Evolutionary conservation across 1,284 basidiomycete genomes (phyloP).

Genomic region (Vanrija pseudolonga): DNA sequence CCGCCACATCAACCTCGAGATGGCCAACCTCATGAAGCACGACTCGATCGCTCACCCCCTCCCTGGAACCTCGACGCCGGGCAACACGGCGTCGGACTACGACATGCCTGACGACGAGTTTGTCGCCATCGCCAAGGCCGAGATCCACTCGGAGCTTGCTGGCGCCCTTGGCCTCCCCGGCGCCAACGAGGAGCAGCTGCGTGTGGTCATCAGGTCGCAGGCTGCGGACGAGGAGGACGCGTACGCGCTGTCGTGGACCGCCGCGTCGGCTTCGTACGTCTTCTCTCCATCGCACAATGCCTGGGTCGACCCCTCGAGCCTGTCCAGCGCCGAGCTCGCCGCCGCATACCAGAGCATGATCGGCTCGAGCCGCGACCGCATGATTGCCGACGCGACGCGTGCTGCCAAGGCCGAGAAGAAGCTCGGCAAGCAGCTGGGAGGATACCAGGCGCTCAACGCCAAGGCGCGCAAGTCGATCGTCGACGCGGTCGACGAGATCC

Average conservation of each 20-base stretch:
- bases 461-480: conserved; percentile 65
- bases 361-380: conserved; percentile 62
- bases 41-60: conserved; percentile 85
- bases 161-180: conserved; percentile 75
- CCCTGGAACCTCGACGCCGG: conserved; percentile 74
- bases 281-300: conserved; percentile 59
- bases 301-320: conserved; percentile 65
- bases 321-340: conserved; percentile 61
- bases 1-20: conserved; percentile 71
- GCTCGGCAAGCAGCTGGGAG: conserved; percentile 78
- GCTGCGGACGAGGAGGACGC: conserved; percentile 60
- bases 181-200: conserved; percentile 72
- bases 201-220: conserved; percentile 64
- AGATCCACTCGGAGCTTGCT: conserved; percentile 78
- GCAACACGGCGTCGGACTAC: conserved; percentile 68
- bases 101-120: conserved; percentile 72
- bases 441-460: conserved; percentile 76
- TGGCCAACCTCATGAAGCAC: conserved; percentile 75
- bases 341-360: conserved; percentile 65
- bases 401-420: conserved; percentile 89
- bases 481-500: conserved; percentile 67
- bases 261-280: conserved; percentile 58
- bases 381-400: conserved; percentile 77
- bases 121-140: conserved; percentile 66
- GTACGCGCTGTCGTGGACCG: conserved; percentile 63